These are phyloP conservation scores for Crotalaria pallida DNA, from an alignment of 306 rosid species.

Conservation along the genomic window DNA sequence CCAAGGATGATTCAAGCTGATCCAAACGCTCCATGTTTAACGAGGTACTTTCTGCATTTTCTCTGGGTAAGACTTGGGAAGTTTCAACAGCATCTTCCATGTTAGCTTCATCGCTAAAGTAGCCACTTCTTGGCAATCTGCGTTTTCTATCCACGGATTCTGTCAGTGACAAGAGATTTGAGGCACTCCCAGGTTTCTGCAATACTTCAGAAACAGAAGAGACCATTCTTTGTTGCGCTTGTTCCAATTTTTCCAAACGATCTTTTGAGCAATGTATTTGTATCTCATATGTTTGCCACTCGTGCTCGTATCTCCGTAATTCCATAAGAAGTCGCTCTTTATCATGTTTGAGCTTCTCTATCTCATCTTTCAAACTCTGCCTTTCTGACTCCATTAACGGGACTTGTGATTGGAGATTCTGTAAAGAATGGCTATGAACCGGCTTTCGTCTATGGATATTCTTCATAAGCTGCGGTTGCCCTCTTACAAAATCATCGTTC, in stretches of 20 bases:
- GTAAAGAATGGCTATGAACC: slow-evolving; percentile 89
- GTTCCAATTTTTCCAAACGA: slow-evolving; percentile 49
- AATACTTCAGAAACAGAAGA: slow-evolving; percentile 51
- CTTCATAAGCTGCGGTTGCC: slow-evolving; percentile 77
- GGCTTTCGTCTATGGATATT: slow-evolving; percentile 90
- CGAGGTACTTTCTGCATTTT: slow-evolving; percentile 27
- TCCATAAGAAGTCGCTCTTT: slow-evolving; percentile 51
- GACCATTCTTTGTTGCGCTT: slow-evolving; percentile 45
- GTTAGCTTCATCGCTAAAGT: slow-evolving; percentile 35
- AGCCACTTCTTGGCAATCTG: slow-evolving; percentile 56
- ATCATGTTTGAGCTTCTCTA: slow-evolving; percentile 61
- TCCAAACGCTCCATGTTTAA: slow-evolving; percentile 43
- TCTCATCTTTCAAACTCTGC: slow-evolving; percentile 49
- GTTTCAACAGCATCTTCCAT: slow-evolving; percentile 45
- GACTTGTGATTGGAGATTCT: slow-evolving; percentile 58
- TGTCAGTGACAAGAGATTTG: slow-evolving; percentile 46
- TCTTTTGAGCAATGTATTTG: slow-evolving; percentile 47
- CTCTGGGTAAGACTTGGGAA: slow-evolving; percentile 35
- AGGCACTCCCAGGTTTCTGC: slow-evolving; percentile 51
- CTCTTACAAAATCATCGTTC: slow-evolving; percentile 81
- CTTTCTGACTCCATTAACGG: slow-evolving; percentile 61
- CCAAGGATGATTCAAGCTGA: slow-evolving; percentile 60
- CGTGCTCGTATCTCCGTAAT: slow-evolving; percentile 53
- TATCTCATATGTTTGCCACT: slow-evolving; percentile 43
- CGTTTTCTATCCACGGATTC: slow-evolving; percentile 71